phyloP scores from a whole-genome alignment of 2,329 filamentous ascomycete species.

The Cercospora beticola region DNA sequence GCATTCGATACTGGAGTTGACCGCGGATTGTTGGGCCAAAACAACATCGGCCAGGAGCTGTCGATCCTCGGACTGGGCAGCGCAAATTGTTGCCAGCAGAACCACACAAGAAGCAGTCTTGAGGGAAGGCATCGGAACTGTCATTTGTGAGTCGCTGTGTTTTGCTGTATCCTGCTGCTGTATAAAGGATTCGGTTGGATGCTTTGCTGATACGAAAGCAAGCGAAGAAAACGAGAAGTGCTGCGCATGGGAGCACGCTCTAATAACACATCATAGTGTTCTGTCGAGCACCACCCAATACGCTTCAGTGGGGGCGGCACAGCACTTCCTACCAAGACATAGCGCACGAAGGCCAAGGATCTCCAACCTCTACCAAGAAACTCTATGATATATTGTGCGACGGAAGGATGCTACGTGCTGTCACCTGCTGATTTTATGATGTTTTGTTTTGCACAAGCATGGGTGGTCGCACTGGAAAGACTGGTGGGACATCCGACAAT shows the following conservation, averaged over 20 bases:
- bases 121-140: background rate
- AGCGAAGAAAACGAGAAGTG: background rate
- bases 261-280: background rate
- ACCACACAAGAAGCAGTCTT: background rate
- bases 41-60: background rate
- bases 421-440: too few species aligned
- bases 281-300: background rate
- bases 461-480: too few species aligned
- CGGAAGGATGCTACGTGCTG: too few species aligned
- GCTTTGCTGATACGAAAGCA: background rate
- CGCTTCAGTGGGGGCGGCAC: background rate
- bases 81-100: background rate
- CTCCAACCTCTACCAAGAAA: background rate
- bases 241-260: background rate
- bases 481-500: too few species aligned
- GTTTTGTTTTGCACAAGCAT: too few species aligned
- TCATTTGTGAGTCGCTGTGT: background rate
- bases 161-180: background rate
- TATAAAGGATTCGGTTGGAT: background rate
- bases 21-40: background rate
- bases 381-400: background rate
- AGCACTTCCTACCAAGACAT: background rate
- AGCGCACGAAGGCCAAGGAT: background rate
- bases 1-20: conserved; percentile 2
- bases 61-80: background rate